phyloP scores from a whole-genome alignment of 2,329 filamentous ascomycete genomes.

The Penicillium vulpinum region DNA sequence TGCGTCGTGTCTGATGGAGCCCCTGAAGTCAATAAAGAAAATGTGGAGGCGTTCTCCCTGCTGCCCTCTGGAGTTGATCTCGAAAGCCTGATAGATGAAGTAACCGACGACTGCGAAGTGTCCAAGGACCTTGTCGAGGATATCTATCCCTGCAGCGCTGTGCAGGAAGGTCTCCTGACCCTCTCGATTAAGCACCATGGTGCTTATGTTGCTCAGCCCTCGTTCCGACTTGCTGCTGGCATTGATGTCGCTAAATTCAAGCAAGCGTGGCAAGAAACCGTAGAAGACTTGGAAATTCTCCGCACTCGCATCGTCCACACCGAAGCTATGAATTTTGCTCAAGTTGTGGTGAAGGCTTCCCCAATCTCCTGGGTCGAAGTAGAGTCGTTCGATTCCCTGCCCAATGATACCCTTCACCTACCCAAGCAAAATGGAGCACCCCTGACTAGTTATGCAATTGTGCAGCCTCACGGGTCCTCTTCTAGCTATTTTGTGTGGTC shows the following conservation, averaged over 20 bases:
- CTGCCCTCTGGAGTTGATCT: slow-evolving; percentile 23
- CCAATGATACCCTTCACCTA: slow-evolving; percentile 26
- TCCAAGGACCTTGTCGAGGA: slow-evolving; percentile 34
- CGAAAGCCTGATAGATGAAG: slow-evolving; percentile 29
- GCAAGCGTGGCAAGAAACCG: slow-evolving; percentile 48
- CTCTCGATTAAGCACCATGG: slow-evolving; percentile 50
- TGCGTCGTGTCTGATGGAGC: slow-evolving; percentile 18
- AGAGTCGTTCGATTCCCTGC: slow-evolving; percentile 29
- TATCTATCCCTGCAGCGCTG: slow-evolving; percentile 46
- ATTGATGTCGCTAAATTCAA: slow-evolving; percentile 48
- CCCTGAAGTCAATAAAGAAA: background rate
- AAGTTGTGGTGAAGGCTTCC: slow-evolving; percentile 42
- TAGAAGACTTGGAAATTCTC: slow-evolving; percentile 50
- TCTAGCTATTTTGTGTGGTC: slow-evolving; percentile 49
- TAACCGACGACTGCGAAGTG: slow-evolving; percentile 34
- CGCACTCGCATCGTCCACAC: slow-evolving; percentile 50
- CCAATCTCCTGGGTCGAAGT: slow-evolving; percentile 38
- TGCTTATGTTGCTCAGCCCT: slow-evolving; percentile 51
- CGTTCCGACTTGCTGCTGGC: slow-evolving; percentile 40
- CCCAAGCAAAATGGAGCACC: slow-evolving; percentile 37
- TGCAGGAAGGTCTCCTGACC: slow-evolving; percentile 50
- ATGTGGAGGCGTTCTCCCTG: slow-evolving; percentile 31
- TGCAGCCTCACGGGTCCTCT: slow-evolving; percentile 26
- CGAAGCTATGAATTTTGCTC: slow-evolving; percentile 38
- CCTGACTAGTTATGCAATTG: slow-evolving; percentile 39